phyloP scores from a whole-genome alignment of 352 stramenopile genomes.

The Ophiocytium majus region DNA sequence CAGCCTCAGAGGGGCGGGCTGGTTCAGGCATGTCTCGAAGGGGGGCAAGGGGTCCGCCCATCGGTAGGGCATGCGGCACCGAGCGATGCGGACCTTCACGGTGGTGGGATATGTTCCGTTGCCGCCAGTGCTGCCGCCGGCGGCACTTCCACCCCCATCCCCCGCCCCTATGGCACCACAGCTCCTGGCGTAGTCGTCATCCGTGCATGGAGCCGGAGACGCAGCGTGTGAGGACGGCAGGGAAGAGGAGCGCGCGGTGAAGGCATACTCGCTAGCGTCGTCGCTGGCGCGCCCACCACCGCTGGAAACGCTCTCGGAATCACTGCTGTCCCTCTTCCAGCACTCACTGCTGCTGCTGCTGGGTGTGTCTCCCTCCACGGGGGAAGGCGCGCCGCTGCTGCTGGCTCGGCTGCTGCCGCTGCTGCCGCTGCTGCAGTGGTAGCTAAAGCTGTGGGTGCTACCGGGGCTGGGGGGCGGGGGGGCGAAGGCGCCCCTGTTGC shows the following conservation, averaged over 20 bases:
- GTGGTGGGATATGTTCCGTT: not conserved
- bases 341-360: no score
- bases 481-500: not conserved
- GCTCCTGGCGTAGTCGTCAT: no score
- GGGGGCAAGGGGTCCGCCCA: slow-evolving; percentile 40
- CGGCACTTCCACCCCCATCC: slow-evolving; percentile 18
- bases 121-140: not conserved
- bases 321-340: slow-evolving; percentile 16
- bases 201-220: no score
- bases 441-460: not conserved
- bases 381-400: not conserved
- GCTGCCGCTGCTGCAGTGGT: slow-evolving; percentile 14
- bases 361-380: no score
- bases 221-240: no score
- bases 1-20: slow-evolving; percentile 19
- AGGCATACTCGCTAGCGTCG: no score
- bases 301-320: slow-evolving; percentile 12
- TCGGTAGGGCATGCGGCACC: slow-evolving; percentile 37
- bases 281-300: not conserved
- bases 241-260: no score
- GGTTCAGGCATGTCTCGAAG: slow-evolving; percentile 43
- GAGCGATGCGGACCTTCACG: slow-evolving; percentile 29
- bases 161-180: slow-evolving; percentile 3
- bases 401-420: not conserved
- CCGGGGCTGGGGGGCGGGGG: not conserved